A percentile compares a stretch with the other conserved stretches of the same genome.
Evolutionary conservation across 83 land plant species (phyloP).

Genomic region (Picea abies): DNA sequence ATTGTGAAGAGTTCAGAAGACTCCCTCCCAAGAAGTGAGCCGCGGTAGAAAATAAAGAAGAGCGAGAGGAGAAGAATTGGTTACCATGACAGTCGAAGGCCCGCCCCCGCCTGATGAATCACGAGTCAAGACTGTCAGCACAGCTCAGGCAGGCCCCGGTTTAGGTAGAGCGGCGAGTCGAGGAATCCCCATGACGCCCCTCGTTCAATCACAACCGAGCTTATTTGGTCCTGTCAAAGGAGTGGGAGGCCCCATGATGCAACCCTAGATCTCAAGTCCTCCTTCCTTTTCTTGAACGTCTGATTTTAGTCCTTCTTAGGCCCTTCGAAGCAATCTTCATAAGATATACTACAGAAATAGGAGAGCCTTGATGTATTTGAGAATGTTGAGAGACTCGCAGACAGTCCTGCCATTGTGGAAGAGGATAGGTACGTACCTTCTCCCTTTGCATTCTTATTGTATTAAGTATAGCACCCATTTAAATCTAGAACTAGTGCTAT

Average conservation of each 20-base stretch:
- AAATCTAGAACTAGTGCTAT: constrained; percentile 29
- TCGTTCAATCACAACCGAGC: constrained; percentile 86
- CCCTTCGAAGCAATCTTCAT: no score
- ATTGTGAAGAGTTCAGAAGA: constrained; percentile 95
- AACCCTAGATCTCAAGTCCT: constrained; percentile 64
- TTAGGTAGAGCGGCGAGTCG: constrained; percentile 90
- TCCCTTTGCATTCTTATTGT: no score
- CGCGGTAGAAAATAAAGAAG: constrained; percentile 25
- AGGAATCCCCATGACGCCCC: constrained; percentile 79
- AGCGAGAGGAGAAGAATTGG: constrained; percentile 96
- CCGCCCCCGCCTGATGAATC: constrained; percentile 93
- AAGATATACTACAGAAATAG: no score
- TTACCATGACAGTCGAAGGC: constrained; percentile 95
- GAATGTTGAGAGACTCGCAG: no score
- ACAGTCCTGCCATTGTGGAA: no score
- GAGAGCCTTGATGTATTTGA: no score
- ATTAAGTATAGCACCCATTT: constrained; percentile 14
- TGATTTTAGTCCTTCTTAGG: no score
- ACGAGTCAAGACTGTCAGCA: constrained; percentile 55
- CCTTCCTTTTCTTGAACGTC: constrained; percentile 16
- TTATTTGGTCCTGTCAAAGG: constrained; percentile 90
- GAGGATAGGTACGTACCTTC: no score
- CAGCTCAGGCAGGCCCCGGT: constrained; percentile 83
- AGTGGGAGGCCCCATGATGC: neutral
- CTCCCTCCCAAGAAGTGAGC: constrained; percentile 77